Conservation (phyloP, 495 filamentous ascomycete genomes). For the Geopyxis carbonaria region DNA sequence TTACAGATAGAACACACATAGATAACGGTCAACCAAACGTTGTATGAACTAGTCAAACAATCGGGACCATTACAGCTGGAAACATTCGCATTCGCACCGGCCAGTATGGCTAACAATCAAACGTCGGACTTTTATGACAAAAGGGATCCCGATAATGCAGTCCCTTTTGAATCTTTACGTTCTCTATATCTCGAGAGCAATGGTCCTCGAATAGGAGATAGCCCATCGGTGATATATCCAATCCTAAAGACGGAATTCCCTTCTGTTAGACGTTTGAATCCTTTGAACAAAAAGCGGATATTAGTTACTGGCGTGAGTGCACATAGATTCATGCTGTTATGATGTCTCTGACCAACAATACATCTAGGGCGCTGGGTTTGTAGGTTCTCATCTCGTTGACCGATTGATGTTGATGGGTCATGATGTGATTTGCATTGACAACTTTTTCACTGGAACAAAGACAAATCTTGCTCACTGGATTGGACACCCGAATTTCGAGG, state of each 20-base stretch:
- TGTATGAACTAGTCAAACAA: no score
- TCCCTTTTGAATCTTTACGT: conserved; percentile 11
- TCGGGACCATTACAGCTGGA: no score
- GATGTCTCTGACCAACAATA: neutral
- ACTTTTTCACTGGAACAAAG: conserved; percentile 24
- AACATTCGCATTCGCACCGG: no score
- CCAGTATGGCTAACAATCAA: no score
- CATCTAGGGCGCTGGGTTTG: conserved; percentile 23
- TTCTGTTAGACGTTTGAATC: conserved; percentile 11
- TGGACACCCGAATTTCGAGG: conserved; percentile 21
- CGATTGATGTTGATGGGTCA: conserved; percentile 25
- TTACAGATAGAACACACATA: no score
- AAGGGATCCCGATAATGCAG: conserved; percentile 1
- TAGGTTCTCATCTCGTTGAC: conserved; percentile 25
- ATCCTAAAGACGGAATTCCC: conserved; percentile 12
- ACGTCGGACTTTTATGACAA: no score
- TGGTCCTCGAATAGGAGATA: neutral
- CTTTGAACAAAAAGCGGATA: conserved; percentile 18
- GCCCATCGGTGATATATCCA: conserved; percentile 7
- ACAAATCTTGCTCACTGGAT: conserved; percentile 21
- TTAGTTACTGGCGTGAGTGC: conserved; percentile 23
- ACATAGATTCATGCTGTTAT: neutral
- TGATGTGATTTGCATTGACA: conserved; percentile 23
- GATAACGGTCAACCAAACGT: no score
- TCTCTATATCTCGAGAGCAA: conserved; percentile 10